A percentile compares a stretch with the other conserved stretches of the same genome.
Evolutionary conservation across 2,329 filamentous ascomycete species (phyloP).

Genomic region (Fusarium musae): DNA sequence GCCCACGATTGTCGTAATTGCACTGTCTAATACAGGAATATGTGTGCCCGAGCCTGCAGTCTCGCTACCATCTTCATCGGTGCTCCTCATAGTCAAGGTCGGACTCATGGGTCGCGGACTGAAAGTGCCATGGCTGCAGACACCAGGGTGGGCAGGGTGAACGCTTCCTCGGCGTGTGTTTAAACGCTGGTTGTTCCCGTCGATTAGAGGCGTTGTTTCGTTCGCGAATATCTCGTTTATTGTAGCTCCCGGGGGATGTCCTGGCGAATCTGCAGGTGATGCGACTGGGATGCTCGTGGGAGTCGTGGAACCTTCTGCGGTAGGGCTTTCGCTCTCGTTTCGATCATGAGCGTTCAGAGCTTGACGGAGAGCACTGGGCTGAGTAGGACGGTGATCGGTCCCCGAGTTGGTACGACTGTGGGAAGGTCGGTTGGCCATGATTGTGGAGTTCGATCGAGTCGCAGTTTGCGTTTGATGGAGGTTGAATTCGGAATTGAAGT

Average conservation of each 20-base stretch:
- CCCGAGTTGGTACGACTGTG: conserved; percentile 46
- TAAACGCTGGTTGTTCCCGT: conserved; percentile 39
- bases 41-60: conserved; percentile 48
- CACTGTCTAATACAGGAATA: conserved; percentile 53
- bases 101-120: conserved; percentile 72
- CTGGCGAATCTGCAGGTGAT: conserved; percentile 39
- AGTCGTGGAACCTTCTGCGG: conserved; percentile 1
- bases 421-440: conserved; percentile 44
- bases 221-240: conserved; percentile 42
- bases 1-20: conserved; percentile 52
- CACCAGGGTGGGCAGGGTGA: conserved; percentile 56
- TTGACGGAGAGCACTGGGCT: conserved; percentile 60
- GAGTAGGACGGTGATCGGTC: conserved; percentile 54
- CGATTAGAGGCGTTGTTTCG: conserved; percentile 65
- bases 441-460: conserved; percentile 13
- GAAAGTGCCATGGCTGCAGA: conserved; percentile 80
- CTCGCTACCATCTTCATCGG: conserved; percentile 48
- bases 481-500: not conserved
- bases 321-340: conserved; percentile 16
- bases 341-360: conserved; percentile 52
- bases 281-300: conserved; percentile 28
- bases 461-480: not conserved
- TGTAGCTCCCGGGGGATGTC: conserved; percentile 37
- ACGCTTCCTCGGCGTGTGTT: conserved; percentile 35
- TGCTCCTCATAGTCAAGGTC: conserved; percentile 48